phyloP scores from a whole-genome alignment of 345 rosid genomes.

The Populus alba region DNA sequence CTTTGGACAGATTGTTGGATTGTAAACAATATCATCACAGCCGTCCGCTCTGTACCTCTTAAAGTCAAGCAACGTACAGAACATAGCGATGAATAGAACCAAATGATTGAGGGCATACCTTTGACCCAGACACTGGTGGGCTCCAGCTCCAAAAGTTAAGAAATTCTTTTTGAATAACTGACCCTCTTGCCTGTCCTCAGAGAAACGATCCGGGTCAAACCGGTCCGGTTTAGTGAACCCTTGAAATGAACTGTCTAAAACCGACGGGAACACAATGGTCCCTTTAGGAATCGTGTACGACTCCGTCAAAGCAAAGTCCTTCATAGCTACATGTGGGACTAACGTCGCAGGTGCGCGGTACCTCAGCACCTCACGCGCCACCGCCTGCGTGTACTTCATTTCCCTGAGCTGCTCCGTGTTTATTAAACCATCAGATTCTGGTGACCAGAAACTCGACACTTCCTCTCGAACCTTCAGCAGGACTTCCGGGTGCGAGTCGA shows the following conservation, averaged over 20 bases:
- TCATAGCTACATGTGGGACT: conserved; percentile 77
- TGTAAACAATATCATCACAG: conserved; percentile 67
- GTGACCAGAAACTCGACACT: conserved; percentile 66
- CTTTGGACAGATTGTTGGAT: conserved; percentile 77
- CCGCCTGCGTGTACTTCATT: conserved; percentile 78
- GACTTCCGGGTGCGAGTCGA: conserved; percentile 74
- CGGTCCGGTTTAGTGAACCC: conserved; percentile 66
- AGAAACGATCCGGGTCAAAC: conserved; percentile 79
- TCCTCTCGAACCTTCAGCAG: conserved; percentile 60
- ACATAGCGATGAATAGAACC: conserved; percentile 73
- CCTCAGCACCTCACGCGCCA: conserved; percentile 83
- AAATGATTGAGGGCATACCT: conserved; percentile 78
- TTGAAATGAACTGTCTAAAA: conserved; percentile 78
- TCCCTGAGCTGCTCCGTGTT: conserved; percentile 58
- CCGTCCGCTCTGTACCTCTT: conserved; percentile 51
- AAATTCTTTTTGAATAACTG: conserved; percentile 53
- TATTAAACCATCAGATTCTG: conserved; percentile 53
- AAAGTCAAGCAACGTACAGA: conserved; percentile 55
- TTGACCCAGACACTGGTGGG: conserved; percentile 95
- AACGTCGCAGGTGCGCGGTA: conserved; percentile 75
- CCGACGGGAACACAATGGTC: conserved; percentile 75
- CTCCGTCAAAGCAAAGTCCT: conserved; percentile 60
- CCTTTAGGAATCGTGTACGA: conserved; percentile 78
- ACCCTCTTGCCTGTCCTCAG: conserved; percentile 56
- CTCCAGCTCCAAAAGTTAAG: conserved; percentile 74